phyloP scores from a whole-genome alignment of 768 basidiomycete genomes.

The Tremella fuciformis region DNA sequence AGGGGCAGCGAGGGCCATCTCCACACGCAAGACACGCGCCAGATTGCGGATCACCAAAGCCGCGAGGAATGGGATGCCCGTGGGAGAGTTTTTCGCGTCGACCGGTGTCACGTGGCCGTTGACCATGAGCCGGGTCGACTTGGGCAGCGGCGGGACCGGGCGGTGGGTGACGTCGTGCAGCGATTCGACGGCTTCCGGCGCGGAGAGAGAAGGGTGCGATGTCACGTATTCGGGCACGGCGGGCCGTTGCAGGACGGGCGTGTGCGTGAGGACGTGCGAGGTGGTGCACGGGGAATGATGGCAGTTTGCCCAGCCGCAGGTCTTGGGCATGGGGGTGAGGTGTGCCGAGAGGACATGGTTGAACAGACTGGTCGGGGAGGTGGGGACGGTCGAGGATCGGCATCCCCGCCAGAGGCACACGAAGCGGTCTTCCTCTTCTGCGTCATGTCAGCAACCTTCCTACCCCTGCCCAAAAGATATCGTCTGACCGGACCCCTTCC shows the following conservation, averaged over 20 bases:
- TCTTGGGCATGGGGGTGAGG: constrained; percentile 59
- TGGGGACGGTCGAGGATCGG: constrained; percentile 7
- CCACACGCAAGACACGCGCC: constrained; percentile 65
- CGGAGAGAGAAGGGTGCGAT: constrained; percentile 26
- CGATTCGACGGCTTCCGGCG: constrained; percentile 6
- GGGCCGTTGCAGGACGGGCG: constrained; percentile 57
- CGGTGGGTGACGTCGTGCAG: constrained; percentile 59
- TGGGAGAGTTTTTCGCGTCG: constrained; percentile 68
- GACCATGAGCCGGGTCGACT: constrained; percentile 60
- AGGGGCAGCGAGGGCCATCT: constrained; percentile 21
- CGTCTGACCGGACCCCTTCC: constrained; percentile 43
- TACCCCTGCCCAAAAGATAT: not conserved
- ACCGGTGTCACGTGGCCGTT: constrained; percentile 30
- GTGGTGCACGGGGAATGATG: constrained; percentile 56
- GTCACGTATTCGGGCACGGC: constrained; percentile 25
- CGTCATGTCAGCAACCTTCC: constrained; percentile 57
- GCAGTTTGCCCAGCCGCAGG: constrained; percentile 74
- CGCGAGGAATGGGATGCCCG: constrained; percentile 60
- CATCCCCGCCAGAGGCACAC: constrained; percentile 72
- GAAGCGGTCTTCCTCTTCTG: constrained; percentile 61
- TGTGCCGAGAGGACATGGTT: constrained; percentile 57
- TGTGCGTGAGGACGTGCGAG: constrained; percentile 63
- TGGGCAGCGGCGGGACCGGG: constrained; percentile 68
- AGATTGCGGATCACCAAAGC: constrained; percentile 78
- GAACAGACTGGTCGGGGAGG: constrained; percentile 25